Percentiles rank a stretch among this genome's conserved stretches.
Conservation (phyloP, 208 protist genomes). For the Leishmania amazonensis region DNA sequence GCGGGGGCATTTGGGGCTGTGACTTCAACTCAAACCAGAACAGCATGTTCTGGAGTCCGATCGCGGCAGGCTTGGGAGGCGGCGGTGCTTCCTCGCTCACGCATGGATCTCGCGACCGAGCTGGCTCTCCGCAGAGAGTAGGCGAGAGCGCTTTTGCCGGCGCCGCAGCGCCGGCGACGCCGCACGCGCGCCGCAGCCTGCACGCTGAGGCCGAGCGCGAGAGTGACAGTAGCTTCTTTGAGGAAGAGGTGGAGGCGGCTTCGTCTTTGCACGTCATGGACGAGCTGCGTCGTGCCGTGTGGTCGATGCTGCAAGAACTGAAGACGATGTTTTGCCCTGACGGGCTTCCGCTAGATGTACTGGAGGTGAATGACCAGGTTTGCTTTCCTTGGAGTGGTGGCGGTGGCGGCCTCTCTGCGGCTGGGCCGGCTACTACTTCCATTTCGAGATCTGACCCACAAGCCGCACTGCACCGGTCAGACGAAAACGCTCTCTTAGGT, state of each 20-base stretch:
- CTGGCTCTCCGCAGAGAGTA: background rate
- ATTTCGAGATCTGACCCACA: background rate
- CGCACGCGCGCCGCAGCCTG: background rate
- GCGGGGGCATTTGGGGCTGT: background rate
- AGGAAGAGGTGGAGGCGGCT: conserved; percentile 12
- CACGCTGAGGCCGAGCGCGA: conserved; percentile 18
- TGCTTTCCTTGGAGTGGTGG: conserved; percentile 1
- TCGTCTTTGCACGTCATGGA: conserved; percentile 25
- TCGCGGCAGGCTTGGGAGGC: background rate
- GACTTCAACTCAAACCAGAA: conserved; percentile 14
- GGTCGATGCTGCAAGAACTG: conserved; percentile 33
- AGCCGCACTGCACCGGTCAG: background rate
- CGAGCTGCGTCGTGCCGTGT: conserved; percentile 31
- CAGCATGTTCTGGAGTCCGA: conserved; percentile 26
- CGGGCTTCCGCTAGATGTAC: conserved; percentile 15
- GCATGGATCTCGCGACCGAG: background rate
- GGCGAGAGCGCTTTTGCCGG: conserved; percentile 2
- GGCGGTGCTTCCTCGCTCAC: conserved; percentile 4
- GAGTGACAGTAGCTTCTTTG: background rate
- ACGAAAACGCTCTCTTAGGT: background rate
- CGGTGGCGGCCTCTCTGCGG: background rate
- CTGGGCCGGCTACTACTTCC: background rate
- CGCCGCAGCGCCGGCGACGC: background rate
- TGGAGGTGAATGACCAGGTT: conserved; percentile 17
- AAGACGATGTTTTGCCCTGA: conserved; percentile 25